phyloP scores from a whole-genome alignment of 2,329 filamentous ascomycete species.

The Epicoccum sorghinum region DNA sequence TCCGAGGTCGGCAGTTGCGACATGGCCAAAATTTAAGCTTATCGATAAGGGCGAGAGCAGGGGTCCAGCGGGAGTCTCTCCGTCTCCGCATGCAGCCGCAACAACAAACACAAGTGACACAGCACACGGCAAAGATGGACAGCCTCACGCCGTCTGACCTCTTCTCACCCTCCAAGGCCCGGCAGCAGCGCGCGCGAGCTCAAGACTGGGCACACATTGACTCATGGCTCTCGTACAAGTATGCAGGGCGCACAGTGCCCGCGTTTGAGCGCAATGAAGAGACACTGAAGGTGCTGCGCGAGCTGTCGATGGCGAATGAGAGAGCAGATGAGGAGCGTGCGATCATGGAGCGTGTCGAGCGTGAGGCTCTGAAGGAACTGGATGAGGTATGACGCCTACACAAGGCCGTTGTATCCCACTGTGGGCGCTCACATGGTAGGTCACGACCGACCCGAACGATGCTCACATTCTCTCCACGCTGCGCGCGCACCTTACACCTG shows the following conservation, averaged over 20 bases:
- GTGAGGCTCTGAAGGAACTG: slow-evolving; percentile 63
- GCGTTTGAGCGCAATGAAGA: slow-evolving; percentile 86
- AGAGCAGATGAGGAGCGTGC: slow-evolving; percentile 72
- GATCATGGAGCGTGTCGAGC: slow-evolving; percentile 64
- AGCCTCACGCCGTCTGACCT: slow-evolving; percentile 52
- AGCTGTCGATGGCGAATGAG: slow-evolving; percentile 78
- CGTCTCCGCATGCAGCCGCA: slow-evolving; percentile 6
- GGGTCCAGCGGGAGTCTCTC: slow-evolving; percentile 7
- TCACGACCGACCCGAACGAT: slow-evolving; percentile 24
- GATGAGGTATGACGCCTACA: slow-evolving; percentile 36
- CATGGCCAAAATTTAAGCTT: slow-evolving; percentile 34
- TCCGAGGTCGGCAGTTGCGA: slow-evolving; percentile 43
- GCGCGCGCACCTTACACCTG: slow-evolving; percentile 32
- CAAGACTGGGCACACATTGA: slow-evolving; percentile 93
- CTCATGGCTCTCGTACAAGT: slow-evolving; percentile 73
- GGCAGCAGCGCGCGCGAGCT: slow-evolving; percentile 78
- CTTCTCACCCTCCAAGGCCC: slow-evolving; percentile 67
- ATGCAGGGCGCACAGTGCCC: slow-evolving; percentile 70
- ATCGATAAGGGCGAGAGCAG: slow-evolving; percentile 35
- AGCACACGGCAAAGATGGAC: slow-evolving; percentile 29
- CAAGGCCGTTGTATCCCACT: slow-evolving; percentile 12
- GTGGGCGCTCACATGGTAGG: slow-evolving; percentile 27
- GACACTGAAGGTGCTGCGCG: slow-evolving; percentile 76
- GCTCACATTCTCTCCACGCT: slow-evolving; percentile 34
- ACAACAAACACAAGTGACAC: slow-evolving; percentile 12